phyloP scores from a whole-genome alignment of 768 basidiomycete species.

The Hypsizygus marmoreus region DNA sequence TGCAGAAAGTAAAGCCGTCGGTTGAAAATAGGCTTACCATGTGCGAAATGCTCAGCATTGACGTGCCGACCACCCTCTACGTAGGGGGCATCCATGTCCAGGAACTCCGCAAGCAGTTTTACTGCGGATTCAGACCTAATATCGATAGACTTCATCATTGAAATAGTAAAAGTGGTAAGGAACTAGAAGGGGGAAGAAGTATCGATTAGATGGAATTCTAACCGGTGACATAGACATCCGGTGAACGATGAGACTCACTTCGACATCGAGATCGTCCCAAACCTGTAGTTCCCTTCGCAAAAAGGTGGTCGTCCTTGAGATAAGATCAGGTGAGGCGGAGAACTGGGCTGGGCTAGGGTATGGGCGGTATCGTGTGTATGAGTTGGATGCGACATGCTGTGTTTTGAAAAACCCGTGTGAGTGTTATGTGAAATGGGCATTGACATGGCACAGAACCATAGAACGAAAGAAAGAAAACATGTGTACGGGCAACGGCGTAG shows the following conservation, averaged over 20 bases:
- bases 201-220: constrained; percentile 16
- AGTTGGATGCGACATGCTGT: constrained; percentile 90
- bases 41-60: constrained; percentile 92
- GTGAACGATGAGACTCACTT: constrained; percentile 48
- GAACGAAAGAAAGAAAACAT: too few relatives aligned
- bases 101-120: constrained; percentile 81
- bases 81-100: constrained; percentile 74
- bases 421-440: neutral
- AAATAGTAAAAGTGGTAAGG: constrained; percentile 84
- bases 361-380: constrained; percentile 84
- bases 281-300: constrained; percentile 84
- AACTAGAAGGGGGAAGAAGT: constrained; percentile 61
- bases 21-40: constrained; percentile 56
- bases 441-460: neutral
- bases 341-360: constrained; percentile 89
- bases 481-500: neutral
- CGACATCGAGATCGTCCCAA: constrained; percentile 89
- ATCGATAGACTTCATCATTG: constrained; percentile 91
- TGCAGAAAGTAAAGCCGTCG: neutral
- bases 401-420: neutral
- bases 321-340: constrained; percentile 69
- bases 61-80: constrained; percentile 54
- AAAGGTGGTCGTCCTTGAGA: constrained; percentile 78
- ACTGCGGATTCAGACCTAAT: constrained; percentile 89
- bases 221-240: constrained; percentile 4